These are phyloP conservation scores for Inonotus hispidus DNA, from an alignment of 1,284 basidiomycete genomes.

Conservation along the genomic window DNA sequence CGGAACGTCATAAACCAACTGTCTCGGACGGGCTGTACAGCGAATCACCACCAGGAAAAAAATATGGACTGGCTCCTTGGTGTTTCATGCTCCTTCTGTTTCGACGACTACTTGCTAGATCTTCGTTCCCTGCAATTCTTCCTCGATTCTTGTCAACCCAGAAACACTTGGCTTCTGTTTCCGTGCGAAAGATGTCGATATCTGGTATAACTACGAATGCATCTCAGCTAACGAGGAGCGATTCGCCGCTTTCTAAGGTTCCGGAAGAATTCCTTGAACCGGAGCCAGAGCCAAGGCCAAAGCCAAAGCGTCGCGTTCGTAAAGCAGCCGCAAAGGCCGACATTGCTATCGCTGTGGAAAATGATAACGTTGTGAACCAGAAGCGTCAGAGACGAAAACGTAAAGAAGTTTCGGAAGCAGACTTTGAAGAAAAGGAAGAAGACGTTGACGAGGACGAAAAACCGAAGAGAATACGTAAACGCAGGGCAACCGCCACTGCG, in stretches of 20 bases:
- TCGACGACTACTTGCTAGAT: background rate
- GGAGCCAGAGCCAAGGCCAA: background rate
- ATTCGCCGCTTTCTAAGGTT: background rate
- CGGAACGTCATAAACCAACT: background rate
- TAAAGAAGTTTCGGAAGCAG: background rate
- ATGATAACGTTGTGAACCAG: background rate
- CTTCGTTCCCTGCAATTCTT: background rate
- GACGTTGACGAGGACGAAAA: background rate
- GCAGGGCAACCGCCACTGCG: background rate
- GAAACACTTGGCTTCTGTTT: background rate
- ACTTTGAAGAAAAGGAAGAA: background rate
- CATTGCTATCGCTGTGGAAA: background rate
- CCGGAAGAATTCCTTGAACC: background rate
- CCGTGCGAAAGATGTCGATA: background rate
- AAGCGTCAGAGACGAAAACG: slow-evolving; percentile 4
- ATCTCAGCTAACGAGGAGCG: background rate
- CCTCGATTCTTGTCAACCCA: background rate
- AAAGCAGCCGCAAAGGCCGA: background rate
- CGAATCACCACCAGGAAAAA: background rate
- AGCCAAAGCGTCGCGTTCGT: background rate
- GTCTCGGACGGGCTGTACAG: background rate
- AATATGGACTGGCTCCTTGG: background rate
- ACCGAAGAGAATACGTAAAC: background rate
- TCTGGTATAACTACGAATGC: background rate
- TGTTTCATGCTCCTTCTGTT: background rate